Base-by-base conservation (phyloP, 495 filamentous ascomycete species). In the Xylaria bambusicola region DNA sequence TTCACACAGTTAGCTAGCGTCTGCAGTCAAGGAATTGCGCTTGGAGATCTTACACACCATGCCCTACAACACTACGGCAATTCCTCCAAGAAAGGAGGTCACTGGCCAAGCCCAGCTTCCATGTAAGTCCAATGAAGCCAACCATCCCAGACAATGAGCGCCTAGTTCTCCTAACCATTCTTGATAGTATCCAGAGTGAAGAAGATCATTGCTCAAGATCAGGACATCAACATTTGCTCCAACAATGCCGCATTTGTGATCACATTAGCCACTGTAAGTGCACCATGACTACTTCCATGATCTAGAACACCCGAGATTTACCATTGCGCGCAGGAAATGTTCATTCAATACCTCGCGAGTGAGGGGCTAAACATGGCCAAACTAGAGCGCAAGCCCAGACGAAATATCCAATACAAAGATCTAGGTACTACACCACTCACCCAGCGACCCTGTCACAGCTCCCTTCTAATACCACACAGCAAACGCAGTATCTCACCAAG, bases 401-500 rank as follows among this genome's bases (percentile, higher is more conserved):
- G 93, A 62, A 96, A 93, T 56, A 87, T 98, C 63, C 95, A 98
- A 72, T 98, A 98, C 81, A 92, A 89, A 71, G 94, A 98, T 73
- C 79, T 98, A 24, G 57, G 61, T 56, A 18, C 33, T 27, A 10
- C 18, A 27, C 48, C 29, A 15, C 31, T 20, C 9, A 5, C 18
- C 8, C 3, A 12, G 9, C 29, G 17, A 33, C 20, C 29, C 52
- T 33, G 18, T 15, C 21, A n/a, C 18, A 6, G 12, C 52, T 13
- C 10, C 20, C 31, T 10, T 58, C 17, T 62, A 9, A 55, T 41
- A 50, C 45, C 38, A 55, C 89, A 12, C 48, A 60, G 92, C 94
- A 54, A 90, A 85, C 66, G 93, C 94, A 24, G 91, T 98, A 42
- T 83, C 90, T 10, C 89, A 89, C 69, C 85, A 89, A 35, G 93